Evolutionary conservation across 352 stramenopile species (phyloP).

Genomic region (Phytophthora constricta): DNA sequence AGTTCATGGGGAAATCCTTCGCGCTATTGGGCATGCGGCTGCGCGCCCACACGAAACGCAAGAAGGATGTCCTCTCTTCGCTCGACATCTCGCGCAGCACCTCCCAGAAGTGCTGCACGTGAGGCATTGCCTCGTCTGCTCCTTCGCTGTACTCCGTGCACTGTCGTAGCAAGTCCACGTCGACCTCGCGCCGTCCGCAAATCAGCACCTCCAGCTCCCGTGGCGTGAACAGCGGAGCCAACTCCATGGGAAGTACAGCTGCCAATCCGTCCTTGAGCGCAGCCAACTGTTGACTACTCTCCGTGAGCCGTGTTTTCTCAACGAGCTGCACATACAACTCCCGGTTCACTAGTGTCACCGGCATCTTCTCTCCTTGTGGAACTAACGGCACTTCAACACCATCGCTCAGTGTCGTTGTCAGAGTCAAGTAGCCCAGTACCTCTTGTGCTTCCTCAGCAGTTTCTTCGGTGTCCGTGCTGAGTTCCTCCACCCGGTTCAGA

Average conservation of each 20-base stretch:
- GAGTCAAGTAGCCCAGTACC: conserved; percentile 73
- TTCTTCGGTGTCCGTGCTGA: conserved; percentile 30
- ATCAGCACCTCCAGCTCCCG: conserved; percentile 96
- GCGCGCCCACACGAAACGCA: conserved; percentile 98
- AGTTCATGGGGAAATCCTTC: conserved; percentile 97
- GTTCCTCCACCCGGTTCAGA: conserved; percentile 68
- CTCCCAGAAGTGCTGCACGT: conserved; percentile 97
- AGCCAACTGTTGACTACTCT: conserved; percentile 83
- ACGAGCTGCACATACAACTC: conserved; percentile 70
- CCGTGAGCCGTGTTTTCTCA: conserved; percentile 73
- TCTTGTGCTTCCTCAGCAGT: conserved; percentile 46
- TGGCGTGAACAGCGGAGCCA: conserved; percentile 96
- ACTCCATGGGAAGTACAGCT: conserved; percentile 96
- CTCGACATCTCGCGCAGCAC: conserved; percentile 96
- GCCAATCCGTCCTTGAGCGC: conserved; percentile 89
- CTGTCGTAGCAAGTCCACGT: conserved; percentile 95
- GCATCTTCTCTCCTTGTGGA: conserved; percentile 72
- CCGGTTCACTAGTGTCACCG: conserved; percentile 69
- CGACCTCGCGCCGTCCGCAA: conserved; percentile 96
- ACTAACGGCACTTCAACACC: conserved; percentile 74
- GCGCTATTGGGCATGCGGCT: conserved; percentile 96
- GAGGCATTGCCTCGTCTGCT: conserved; percentile 89
- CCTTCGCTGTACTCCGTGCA: conserved; percentile 97
- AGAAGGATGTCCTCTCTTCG: conserved; percentile 94
- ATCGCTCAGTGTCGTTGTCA: conserved; percentile 84